Evolutionary conservation across 768 basidiomycete species (phyloP), one percentile per base, ranked within the genome.

Genomic region (Amanita exitialis): DNA sequence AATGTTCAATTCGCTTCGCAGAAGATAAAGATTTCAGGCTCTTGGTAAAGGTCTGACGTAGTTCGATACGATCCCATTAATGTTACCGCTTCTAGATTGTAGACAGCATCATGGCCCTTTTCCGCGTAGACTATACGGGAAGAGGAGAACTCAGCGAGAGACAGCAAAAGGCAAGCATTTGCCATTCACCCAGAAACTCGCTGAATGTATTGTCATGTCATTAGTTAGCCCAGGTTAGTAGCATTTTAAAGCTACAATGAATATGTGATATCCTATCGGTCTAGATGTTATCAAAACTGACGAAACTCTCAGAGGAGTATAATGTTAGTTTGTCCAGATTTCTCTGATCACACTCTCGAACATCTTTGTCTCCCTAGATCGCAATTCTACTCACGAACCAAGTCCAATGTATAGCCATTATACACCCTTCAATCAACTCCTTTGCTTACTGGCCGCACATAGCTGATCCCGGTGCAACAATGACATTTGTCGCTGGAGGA

Each of bases 71-170:
- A n/a, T 43, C 32, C 12, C 38, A 32, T 44, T 46, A 62, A 37
- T 66, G 34, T 27, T 20, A 52, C 23, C 32, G 30, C 37, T 41
- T 51, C 4, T 60, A 95, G 86, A 92, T 97, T 53, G 79, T 97
- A 32, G 95, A 97, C 63, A 93, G 90, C 58, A 94, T 97, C 54
- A 95, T 98, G 90, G 95, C 94, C 25, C 76, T 95, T 5, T 98
- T 98, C 65, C 81, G 92, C 16, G 89, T 92, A 39, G 94, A 98
- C 66, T 98, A 73, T 64, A 90, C 89, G 3, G 94, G 94, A 18
- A 73, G 94, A 71, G 95, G 94, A 27, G 95, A 96, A 64, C 68
- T 96, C 36, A 93, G 91, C 57, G 92, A 94, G 69, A 76, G 93
- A 47, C 93, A 94, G 62, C 94, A 97, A 63, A 92, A 92, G 71